Conservation (phyloP, 225 moss, liverwort and hornwort species). For the Sphagnum contortum region DNA sequence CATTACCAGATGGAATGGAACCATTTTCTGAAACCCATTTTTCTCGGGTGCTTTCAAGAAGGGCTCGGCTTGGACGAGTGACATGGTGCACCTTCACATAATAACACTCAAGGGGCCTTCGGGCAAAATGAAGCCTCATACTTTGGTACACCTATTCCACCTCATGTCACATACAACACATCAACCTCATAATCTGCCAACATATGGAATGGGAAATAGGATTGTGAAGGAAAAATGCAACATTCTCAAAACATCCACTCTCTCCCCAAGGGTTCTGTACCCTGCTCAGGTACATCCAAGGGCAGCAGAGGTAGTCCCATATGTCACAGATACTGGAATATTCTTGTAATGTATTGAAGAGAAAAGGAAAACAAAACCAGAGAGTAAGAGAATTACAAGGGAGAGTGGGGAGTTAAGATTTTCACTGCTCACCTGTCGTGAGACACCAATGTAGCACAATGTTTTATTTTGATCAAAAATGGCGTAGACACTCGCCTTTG, state of each 20-base stretch:
- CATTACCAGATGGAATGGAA: constrained; percentile 65
- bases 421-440: constrained; percentile 60
- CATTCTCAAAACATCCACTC: no score
- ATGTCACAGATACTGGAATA: no score
- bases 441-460: constrained; percentile 75
- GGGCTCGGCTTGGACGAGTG: constrained; percentile 72
- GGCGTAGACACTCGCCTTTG: constrained; percentile 93
- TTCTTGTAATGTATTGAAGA: no score
- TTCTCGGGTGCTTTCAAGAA: constrained; percentile 83
- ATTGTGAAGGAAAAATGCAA: no score
- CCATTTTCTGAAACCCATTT: constrained; percentile 74
- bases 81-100: constrained; percentile 80
- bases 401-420: neutral
- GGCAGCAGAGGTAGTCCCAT: no score
- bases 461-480: constrained; percentile 65
- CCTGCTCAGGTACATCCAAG: no score
- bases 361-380: neutral
- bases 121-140: constrained; percentile 96
- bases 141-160: constrained; percentile 72
- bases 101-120: constrained; percentile 74
- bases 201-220: neutral
- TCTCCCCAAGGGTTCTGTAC: no score
- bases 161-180: neutral
- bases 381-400: neutral
- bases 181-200: neutral